phyloP scores from a whole-genome alignment of 352 stramenopile species.

The Pythium scleroteichum region DNA sequence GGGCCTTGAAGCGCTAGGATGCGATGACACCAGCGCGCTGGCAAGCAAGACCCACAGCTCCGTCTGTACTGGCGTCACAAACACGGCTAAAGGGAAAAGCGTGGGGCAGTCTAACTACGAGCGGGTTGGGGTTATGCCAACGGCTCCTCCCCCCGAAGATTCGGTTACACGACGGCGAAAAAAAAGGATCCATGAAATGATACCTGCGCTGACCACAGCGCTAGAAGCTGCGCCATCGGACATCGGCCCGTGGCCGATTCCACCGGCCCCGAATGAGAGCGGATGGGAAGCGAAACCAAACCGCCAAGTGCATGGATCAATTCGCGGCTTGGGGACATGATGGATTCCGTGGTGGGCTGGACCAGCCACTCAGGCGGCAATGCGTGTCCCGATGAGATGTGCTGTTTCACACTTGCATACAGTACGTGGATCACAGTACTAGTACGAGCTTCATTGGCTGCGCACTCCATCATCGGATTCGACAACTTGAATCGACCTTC shows the following conservation, averaged over 20 bases:
- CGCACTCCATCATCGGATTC: background rate
- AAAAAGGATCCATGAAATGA: background rate
- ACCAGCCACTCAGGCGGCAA: background rate
- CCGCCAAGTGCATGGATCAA: no score
- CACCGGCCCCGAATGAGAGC: background rate
- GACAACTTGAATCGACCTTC: background rate
- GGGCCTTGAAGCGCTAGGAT: conserved; percentile 24
- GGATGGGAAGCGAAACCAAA: background rate
- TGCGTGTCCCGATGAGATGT: background rate
- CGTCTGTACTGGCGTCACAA: conserved; percentile 9
- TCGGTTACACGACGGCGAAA: conserved; percentile 28
- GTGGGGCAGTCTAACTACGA: background rate
- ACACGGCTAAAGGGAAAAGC: background rate
- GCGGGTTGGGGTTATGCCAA: conserved; percentile 24
- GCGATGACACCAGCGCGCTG: conserved; percentile 21
- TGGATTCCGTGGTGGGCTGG: background rate
- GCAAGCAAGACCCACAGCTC: background rate
- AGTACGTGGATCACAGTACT: background rate
- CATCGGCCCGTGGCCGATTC: no score
- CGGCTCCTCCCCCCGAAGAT: conserved; percentile 37
- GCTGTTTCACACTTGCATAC: background rate
- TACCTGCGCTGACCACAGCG: background rate
- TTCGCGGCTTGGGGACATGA: background rate
- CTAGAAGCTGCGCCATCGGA: background rate
- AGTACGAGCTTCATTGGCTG: background rate